phyloP scores from a whole-genome alignment of 192 early-diverging fungal species.

The Chytriomyces hyalinus region DNA sequence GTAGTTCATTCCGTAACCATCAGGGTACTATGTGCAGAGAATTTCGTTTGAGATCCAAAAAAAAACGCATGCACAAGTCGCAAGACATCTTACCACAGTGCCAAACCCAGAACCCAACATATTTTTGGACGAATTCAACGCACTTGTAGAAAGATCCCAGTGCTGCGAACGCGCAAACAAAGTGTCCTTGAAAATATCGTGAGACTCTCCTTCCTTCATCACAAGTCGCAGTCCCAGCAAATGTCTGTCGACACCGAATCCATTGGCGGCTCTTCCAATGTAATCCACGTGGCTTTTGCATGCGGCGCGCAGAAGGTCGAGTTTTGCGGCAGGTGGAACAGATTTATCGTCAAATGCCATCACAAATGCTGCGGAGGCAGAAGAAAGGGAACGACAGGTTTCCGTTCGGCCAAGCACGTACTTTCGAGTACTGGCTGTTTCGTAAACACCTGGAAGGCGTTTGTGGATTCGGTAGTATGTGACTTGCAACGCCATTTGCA shows the following conservation, averaged over 20 bases:
- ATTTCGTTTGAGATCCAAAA: not conserved
- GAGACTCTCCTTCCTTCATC: slow-evolving; percentile 47
- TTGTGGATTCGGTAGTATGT: slow-evolving; percentile 78
- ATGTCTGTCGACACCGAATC: slow-evolving; percentile 82
- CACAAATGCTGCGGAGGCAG: slow-evolving; percentile 72
- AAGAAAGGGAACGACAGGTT: slow-evolving; percentile 79
- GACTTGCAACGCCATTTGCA: slow-evolving; percentile 87
- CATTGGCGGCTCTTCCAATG: slow-evolving; percentile 63
- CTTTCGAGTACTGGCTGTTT: slow-evolving; percentile 81
- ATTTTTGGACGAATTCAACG: slow-evolving; percentile 71
- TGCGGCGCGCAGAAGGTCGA: slow-evolving; percentile 67
- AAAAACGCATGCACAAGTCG: slow-evolving; percentile 7
- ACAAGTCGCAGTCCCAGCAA: slow-evolving; percentile 75
- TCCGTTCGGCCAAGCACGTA: slow-evolving; percentile 87
- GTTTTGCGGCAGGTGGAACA: slow-evolving; percentile 52
- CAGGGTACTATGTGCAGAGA: slow-evolving; percentile 43
- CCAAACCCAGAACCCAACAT: slow-evolving; percentile 86
- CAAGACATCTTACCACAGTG: slow-evolving; percentile 54
- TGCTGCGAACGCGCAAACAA: slow-evolving; percentile 66
- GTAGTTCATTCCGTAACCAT: slow-evolving; percentile 92
- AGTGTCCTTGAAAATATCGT: slow-evolving; percentile 64
- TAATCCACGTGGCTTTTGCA: slow-evolving; percentile 60
- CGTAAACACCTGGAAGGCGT: slow-evolving; percentile 74
- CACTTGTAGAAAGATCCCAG: slow-evolving; percentile 79
- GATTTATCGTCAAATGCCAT: slow-evolving; percentile 63